phyloP scores from a whole-genome alignment of 805 yeast genomes.

The Priceomyces melissophilus region DNA sequence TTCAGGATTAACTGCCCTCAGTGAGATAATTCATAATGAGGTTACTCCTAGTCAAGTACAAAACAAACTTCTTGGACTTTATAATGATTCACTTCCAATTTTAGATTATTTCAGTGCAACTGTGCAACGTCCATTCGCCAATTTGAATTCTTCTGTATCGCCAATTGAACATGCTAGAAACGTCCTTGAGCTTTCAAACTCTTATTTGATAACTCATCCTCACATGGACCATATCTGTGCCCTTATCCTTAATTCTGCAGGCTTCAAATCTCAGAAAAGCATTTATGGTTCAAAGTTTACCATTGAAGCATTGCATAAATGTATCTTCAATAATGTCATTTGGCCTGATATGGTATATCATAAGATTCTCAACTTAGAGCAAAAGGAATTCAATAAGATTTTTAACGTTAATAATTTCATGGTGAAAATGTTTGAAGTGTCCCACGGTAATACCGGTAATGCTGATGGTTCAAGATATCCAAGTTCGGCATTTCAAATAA shows the following conservation, averaged over 20 bases:
- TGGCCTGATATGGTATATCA: constrained; percentile 71
- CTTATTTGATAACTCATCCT: constrained; percentile 68
- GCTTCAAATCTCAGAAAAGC: constrained; percentile 36
- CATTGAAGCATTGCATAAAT: constrained; percentile 45
- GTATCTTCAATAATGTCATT: constrained; percentile 67
- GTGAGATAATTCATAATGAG: constrained; percentile 36
- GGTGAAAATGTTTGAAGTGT: constrained; percentile 8
- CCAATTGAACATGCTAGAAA: constrained; percentile 27
- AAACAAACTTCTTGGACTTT: constrained; percentile 20
- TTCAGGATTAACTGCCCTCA: constrained; percentile 56
- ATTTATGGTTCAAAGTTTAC: constrained; percentile 57
- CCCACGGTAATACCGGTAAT: constrained; percentile 5
- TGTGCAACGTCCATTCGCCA: constrained; percentile 22
- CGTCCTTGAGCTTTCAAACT: constrained; percentile 35
- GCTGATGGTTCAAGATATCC: background rate
- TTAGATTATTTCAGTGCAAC: constrained; percentile 22
- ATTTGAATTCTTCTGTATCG: constrained; percentile 11
- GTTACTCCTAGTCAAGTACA: constrained; percentile 3
- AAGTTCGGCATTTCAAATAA: constrained; percentile 56
- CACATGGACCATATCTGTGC: constrained; percentile 81
- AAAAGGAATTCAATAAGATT: constrained; percentile 10
- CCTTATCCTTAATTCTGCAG: constrained; percentile 68
- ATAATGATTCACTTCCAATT: constrained; percentile 26
- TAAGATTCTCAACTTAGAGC: constrained; percentile 20
- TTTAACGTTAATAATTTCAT: constrained; percentile 16